These are phyloP conservation scores for Fusarium sororula DNA, from an alignment of 2,329 filamentous ascomycete species.

Conservation along the genomic window DNA sequence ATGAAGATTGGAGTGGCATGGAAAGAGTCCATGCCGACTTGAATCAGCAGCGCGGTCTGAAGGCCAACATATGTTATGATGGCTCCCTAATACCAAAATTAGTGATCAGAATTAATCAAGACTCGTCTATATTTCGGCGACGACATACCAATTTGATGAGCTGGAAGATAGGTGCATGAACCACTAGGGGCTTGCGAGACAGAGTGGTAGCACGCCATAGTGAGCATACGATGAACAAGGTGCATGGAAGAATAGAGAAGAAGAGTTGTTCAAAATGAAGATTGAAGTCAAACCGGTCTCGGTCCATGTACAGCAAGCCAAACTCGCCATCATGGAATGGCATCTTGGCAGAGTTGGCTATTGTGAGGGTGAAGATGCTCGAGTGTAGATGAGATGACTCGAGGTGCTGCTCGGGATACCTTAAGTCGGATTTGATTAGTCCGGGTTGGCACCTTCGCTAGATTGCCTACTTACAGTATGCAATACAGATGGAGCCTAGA, in stretches of 20 bases:
- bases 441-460: neutral
- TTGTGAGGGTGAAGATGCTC: neutral
- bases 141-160: constrained; percentile 5
- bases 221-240: constrained; percentile 50
- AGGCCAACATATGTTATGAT: neutral
- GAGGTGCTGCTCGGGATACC: neutral
- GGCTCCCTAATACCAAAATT: neutral
- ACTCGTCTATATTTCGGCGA: rapidly evolving
- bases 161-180: constrained; percentile 48
- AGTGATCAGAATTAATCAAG: neutral
- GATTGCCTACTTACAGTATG: neutral
- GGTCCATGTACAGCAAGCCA: constrained; percentile 18
- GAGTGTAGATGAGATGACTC: neutral
- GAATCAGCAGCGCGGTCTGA: neutral
- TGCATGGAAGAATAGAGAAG: constrained; percentile 53
- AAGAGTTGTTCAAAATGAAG: constrained; percentile 58
- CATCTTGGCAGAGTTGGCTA: neutral
- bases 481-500: neutral
- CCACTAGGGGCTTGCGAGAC: constrained; percentile 42
- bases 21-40: neutral
- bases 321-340: neutral
- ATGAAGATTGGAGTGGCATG: neutral
- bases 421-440: neutral
- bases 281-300: constrained; percentile 60
- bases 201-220: constrained; percentile 46